Evolutionary conservation across 2,329 filamentous ascomycete species (phyloP), one percentile per base, ranked within the genome.

Genomic region (Beauveria pseudobassiana): DNA sequence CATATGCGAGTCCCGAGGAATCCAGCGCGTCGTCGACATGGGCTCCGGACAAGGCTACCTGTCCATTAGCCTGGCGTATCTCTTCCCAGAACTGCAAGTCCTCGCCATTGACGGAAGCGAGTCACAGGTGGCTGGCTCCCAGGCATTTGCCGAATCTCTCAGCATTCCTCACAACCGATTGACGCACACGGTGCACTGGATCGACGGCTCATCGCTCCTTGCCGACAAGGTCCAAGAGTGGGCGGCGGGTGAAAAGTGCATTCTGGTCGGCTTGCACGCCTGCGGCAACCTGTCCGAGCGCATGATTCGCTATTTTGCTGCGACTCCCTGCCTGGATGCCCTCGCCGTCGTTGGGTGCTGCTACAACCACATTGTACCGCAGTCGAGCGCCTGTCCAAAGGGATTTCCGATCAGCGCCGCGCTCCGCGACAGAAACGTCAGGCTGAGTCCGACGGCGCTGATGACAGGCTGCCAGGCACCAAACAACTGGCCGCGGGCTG

Each of bases 331-430:
- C 10, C 66, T 73, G 40, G 56, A 63, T 1, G 58, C 62, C 18
- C 58, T 73, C 2, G 71, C 65, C 0, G 69, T 68, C 1, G 64
- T 73, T 5, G 71, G 71, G 1, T 73, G 71, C 60, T 73, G 71
- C 64, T 73, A 73, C 48, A 73, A 73, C 60, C 71, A 73, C 59
- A 70, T 73, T 22, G 56, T 67, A 2, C 67, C 69, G 5, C 65
- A 62, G 8, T 72, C 79, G 1, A 69, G 73, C 5, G 62, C 71
- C 43, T 75, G 76, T 18, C 75, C 76, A 0, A 67, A 71, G 7
- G 73, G 74, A 20, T 71, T 73, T 18, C 66, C 70, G 18, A 73
- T 82, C 60, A 80, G 76, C 2, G 66, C 69, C 0, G 71, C 50
- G 14, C 50, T 73, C 34, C 64, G 68, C 24, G 38, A 38, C 5